Base-by-base conservation (phyloP, 75 land plant genomes). In the Isoetes taiwanensis region DNA sequence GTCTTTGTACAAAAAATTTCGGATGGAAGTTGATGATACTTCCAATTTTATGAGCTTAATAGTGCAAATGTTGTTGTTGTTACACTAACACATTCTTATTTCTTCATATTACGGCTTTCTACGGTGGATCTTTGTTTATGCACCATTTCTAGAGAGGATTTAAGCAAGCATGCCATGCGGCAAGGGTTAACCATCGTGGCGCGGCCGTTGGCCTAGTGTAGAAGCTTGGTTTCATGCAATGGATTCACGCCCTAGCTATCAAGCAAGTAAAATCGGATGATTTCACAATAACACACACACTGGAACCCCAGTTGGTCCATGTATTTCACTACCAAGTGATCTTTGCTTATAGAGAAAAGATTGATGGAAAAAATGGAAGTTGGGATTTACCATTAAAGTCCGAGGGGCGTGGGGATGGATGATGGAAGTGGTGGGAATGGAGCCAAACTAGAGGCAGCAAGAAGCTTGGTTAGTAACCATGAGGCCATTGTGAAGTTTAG, bases 81-180 rank as follows among this genome's bases (percentile, higher is more conserved):
- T n/a, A n/a, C n/a, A n/a, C n/a, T n/a, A n/a, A n/a, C n/a, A n/a
- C n/a, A n/a, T n/a, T n/a, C n/a, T n/a, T n/a, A n/a, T n/a, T n/a
- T n/a, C n/a, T n/a, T n/a, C n/a, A n/a, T n/a, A n/a, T 34, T 59
- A 16, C 71, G 61, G 71, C 55, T 68, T 26, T 68, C 71, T 23
- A 19, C 62, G 55, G 67, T 70, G 26, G 72, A 70, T 43, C 66
- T n/a, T 66, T 34, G 72, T 70, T 28, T 70, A 63, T 57, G 67
- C 72, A 3, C 72, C 72, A 5, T 70, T 70, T 41, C 54, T 70
- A 30, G 72, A 70, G 58, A 56, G 72, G 35, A 70, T 70, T 11
- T 48, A 66, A 5, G 72, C 72, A 35, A 70, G 72, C 38, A 50
- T 63, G 61, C 72, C 72, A 10, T 70, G 63, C 61, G 63, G 72